phyloP scores from a whole-genome alignment of 2,329 filamentous ascomycete species.

The Trichoderma sp. region DNA sequence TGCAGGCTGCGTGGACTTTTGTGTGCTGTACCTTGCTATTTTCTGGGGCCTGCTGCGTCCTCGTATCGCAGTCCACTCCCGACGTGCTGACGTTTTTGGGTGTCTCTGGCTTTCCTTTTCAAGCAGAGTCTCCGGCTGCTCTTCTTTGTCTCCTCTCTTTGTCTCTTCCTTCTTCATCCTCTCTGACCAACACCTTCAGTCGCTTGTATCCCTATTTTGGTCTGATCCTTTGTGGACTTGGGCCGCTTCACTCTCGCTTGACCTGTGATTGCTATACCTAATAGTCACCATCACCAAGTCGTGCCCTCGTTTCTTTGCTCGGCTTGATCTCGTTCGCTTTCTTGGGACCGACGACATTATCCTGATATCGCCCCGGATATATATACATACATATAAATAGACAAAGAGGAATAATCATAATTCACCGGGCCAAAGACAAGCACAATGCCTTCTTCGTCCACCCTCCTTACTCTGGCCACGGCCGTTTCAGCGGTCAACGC shows the following conservation, averaged over 20 bases:
- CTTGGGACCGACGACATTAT: not conserved
- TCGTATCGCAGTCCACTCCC: constrained; percentile 17
- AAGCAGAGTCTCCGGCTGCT: not conserved
- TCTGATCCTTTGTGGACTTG: not conserved
- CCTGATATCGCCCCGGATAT: constrained; percentile 6
- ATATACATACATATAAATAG: not conserved
- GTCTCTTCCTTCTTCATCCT: not conserved
- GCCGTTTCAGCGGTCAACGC: constrained; percentile 41
- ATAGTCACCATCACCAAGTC: not conserved
- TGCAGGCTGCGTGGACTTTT: not conserved
- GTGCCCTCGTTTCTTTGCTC: constrained; percentile 11
- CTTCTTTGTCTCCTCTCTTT: not conserved
- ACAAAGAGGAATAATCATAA: not conserved
- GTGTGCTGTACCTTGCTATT: constrained; percentile 18
- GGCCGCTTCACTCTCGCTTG: constrained; percentile 16
- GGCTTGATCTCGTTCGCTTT: constrained; percentile 13
- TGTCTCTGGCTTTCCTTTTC: constrained; percentile 10
- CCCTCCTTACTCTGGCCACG: constrained; percentile 40
- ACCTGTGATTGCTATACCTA: not conserved
- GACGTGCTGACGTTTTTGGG: constrained; percentile 1
- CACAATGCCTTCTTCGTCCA: constrained; percentile 39
- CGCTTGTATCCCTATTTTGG: not conserved
- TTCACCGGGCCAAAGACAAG: not conserved
- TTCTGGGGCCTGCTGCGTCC: not conserved
- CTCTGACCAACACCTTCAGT: not conserved